Percentiles rank a stretch among this genome's conserved stretches.
Evolutionary conservation across 768 basidiomycete genomes (phyloP).

Genomic region (Phylloporus sp.): DNA sequence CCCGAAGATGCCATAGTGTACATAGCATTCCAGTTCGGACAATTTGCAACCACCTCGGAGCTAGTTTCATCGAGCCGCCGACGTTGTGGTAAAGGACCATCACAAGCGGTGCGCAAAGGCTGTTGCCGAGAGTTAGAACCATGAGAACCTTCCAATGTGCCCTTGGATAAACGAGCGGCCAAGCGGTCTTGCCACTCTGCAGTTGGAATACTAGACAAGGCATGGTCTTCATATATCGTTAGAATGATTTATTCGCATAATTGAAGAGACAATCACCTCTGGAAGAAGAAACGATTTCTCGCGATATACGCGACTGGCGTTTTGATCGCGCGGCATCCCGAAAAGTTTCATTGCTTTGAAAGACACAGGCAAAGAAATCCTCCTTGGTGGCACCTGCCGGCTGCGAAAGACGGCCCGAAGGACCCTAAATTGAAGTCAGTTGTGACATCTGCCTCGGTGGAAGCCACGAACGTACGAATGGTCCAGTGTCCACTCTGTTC

Average conservation of each 20-base stretch:
- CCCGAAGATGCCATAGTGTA: constrained; percentile 47
- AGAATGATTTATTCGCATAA: constrained; percentile 1
- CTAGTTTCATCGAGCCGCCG: constrained; percentile 39
- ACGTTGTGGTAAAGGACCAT: constrained; percentile 41
- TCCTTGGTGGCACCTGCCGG: constrained; percentile 66
- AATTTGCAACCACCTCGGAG: constrained; percentile 11
- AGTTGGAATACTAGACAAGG: constrained; percentile 60
- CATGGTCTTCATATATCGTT: constrained; percentile 41
- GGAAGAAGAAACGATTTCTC: constrained; percentile 75
- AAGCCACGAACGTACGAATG: constrained; percentile 53
- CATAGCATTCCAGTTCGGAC: constrained; percentile 55
- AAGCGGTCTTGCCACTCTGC: constrained; percentile 78
- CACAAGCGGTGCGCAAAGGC: constrained; percentile 27
- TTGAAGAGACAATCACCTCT: constrained; percentile 39
- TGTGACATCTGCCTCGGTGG: background rate
- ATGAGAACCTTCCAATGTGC: constrained; percentile 8
- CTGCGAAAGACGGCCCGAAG: constrained; percentile 60
- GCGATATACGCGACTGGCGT: constrained; percentile 70
- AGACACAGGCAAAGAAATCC: constrained; percentile 73
- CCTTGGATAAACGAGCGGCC: constrained; percentile 48
- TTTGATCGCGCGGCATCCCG: constrained; percentile 60
- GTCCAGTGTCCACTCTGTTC: constrained; percentile 70
- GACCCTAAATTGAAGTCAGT: constrained; percentile 46
- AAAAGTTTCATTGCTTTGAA: constrained; percentile 52
- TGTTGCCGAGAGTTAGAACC: constrained; percentile 9